phyloP scores from a whole-genome alignment of 2,329 filamentous ascomycete genomes.

The Fusarium papillatum region DNA sequence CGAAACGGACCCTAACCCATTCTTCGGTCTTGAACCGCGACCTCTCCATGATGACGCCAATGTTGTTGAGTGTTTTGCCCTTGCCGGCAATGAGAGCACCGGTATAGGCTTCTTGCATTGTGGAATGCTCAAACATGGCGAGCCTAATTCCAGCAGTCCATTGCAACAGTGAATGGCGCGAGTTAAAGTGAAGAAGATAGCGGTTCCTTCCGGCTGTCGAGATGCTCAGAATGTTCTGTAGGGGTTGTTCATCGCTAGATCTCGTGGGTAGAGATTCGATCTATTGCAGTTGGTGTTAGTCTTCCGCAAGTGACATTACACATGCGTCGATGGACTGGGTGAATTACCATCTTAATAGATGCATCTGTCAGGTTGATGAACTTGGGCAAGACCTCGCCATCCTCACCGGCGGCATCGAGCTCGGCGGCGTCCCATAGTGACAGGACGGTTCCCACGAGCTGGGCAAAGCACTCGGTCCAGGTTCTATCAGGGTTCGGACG shows the following conservation, averaged over 20 bases:
- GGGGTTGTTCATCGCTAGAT: constrained; percentile 79
- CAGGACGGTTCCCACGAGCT: constrained; percentile 93
- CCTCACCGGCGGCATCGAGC: constrained; percentile 87
- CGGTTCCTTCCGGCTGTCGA: constrained; percentile 97
- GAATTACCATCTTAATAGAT: constrained; percentile 93
- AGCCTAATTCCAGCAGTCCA: constrained; percentile 97
- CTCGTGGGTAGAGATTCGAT: constrained; percentile 92
- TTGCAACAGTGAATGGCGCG: constrained; percentile 90
- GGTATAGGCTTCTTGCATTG: constrained; percentile 95
- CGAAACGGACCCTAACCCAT: constrained; percentile 96
- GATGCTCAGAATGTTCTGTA: constrained; percentile 96
- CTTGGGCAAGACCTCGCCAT: constrained; percentile 87
- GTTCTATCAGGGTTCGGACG: constrained; percentile 87
- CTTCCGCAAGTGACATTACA: background rate
- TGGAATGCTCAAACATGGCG: constrained; percentile 93
- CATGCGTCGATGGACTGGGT: constrained; percentile 7
- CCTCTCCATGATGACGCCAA: constrained; percentile 88
- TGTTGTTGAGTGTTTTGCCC: constrained; percentile 90
- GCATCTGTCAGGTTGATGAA: constrained; percentile 99
- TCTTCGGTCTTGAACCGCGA: constrained; percentile 84
- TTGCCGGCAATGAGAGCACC: constrained; percentile 96
- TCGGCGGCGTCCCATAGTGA: constrained; percentile 97
- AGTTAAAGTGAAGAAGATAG: constrained; percentile 97
- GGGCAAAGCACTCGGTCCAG: constrained; percentile 98
- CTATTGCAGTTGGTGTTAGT: constrained; percentile 57